Evolutionary conservation across 2,329 filamentous ascomycete genomes (phyloP).

Genomic region (Herpotrichia juniperi): DNA sequence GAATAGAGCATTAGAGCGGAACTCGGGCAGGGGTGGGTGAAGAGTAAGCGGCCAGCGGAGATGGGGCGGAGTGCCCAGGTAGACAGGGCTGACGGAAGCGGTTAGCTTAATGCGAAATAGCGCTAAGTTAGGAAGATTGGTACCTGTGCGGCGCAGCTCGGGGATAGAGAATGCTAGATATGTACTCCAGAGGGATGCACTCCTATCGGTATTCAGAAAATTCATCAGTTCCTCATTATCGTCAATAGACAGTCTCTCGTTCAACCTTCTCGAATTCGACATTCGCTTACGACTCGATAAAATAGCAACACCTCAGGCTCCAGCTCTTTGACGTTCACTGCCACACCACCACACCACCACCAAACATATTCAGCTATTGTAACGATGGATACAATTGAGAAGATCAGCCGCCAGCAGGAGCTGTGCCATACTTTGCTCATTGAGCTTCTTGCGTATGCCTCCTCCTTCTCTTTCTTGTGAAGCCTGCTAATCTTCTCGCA

Average conservation of each 20-base stretch:
- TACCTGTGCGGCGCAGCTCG: neutral
- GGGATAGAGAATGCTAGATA: neutral
- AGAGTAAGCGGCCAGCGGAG: neutral
- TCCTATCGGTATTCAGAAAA: neutral
- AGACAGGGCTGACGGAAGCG: neutral
- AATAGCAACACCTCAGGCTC: neutral
- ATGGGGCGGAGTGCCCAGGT: constrained; percentile 8
- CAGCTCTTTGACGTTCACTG: neutral
- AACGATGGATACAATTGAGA: constrained; percentile 11
- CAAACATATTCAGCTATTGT: neutral
- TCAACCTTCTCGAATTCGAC: neutral
- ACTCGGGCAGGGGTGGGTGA: neutral
- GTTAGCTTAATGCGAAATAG: neutral
- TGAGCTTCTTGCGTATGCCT: constrained; percentile 15
- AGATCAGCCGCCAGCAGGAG: constrained; percentile 15
- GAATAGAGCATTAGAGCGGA: constrained; percentile 1
- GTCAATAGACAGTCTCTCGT: neutral
- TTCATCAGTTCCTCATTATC: neutral
- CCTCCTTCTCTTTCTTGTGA: neutral
- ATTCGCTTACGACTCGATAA: neutral
- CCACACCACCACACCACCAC: neutral
- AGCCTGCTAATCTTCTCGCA: constrained; percentile 7
- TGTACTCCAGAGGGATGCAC: neutral
- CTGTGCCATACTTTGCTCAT: constrained; percentile 19
- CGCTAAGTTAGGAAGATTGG: neutral